Evolutionary conservation across 2,329 filamentous ascomycete genomes (phyloP), one percentile per base, ranked within the genome.

Genomic region (Tolypocladium tropicale): DNA sequence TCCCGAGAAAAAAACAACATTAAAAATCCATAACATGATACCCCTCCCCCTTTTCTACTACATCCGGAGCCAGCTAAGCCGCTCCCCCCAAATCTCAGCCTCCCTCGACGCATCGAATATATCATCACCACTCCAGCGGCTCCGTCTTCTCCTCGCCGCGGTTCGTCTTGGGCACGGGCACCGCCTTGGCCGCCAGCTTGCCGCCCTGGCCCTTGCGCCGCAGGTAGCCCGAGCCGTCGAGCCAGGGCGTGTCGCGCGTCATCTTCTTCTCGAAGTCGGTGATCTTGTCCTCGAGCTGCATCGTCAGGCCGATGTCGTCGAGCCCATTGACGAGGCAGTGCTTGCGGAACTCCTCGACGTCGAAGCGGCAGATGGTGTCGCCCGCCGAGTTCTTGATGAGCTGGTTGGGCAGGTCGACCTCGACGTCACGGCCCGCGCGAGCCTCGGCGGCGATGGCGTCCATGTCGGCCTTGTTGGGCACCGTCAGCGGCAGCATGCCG

Each of bases 261-360:
- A 91, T 83, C 72, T 85, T 86, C 64, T 77, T 76, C 82, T 97
- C 93, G 66, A 94, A 96, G 58, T 80, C 80, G 57, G 81, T 76
- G 68, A 97, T 96, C 80, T 95, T 91, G 59, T 91, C 87, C 61
- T 94, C 91, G 74, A 89, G 82, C 75, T 95, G 89, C 80, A 96
- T 90, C 6, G 93, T 97, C 61, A 97, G 76, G 37, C 93, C 93
- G 66, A 97, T 97, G 65, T 97, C 94, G 69, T 97, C 93, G 11
- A 97, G 83, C 0, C 93, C 93, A 68, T 97, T 95, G 65, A 95
- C 73, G 53, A 97, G 76, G 72, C 93, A 97, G 75, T 97, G 90
- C 76, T 95, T 95, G 69, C 91, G 80, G 79, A 97, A 97, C 74
- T 88, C 84, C 69, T 97, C 93, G 6, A 96, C 89, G 0, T 96